phyloP scores from a whole-genome alignment of 305 asterid genomes.

The Petunia hybrid region DNA sequence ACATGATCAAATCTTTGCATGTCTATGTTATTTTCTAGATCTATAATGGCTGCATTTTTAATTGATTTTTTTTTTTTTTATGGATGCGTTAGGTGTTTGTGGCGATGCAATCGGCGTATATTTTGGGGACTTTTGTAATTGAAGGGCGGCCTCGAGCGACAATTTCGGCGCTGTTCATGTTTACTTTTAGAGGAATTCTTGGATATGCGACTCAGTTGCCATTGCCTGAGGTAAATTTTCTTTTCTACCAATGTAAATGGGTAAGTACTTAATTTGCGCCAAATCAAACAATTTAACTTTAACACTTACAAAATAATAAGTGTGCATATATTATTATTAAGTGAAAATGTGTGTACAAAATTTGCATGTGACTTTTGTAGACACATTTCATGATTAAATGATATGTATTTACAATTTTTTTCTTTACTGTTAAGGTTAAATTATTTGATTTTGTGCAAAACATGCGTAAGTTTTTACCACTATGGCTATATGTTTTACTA shows the following conservation, averaged over 20 bases:
- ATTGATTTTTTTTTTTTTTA: too few relatives aligned
- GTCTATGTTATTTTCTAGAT: neutral
- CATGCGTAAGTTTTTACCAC: too few relatives aligned
- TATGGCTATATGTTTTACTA: too few relatives aligned
- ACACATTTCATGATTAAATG: too few relatives aligned
- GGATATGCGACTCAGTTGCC: conserved; percentile 95
- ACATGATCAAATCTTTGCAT: neutral
- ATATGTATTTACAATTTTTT: too few relatives aligned
- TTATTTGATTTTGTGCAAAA: too few relatives aligned
- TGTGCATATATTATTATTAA: neutral
- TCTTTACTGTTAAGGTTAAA: too few relatives aligned
- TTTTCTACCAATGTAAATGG: neutral
- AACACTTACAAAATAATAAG: neutral
- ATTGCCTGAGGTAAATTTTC: conserved; percentile 66
- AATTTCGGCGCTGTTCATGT: conserved; percentile 83
- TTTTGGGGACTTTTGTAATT: conserved; percentile 75
- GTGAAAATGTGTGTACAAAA: too few relatives aligned
- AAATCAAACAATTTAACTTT: neutral
- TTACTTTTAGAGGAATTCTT: conserved; percentile 89
- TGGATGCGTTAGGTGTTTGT: conserved; percentile 65
- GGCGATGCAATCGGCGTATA: conserved; percentile 79
- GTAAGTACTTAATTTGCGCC: neutral
- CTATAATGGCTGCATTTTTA: neutral
- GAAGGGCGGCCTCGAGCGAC: conserved; percentile 92
- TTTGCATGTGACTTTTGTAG: too few relatives aligned